phyloP scores from a whole-genome alignment of 2,329 filamentous ascomycete species.

The Fusarium sp. region DNA sequence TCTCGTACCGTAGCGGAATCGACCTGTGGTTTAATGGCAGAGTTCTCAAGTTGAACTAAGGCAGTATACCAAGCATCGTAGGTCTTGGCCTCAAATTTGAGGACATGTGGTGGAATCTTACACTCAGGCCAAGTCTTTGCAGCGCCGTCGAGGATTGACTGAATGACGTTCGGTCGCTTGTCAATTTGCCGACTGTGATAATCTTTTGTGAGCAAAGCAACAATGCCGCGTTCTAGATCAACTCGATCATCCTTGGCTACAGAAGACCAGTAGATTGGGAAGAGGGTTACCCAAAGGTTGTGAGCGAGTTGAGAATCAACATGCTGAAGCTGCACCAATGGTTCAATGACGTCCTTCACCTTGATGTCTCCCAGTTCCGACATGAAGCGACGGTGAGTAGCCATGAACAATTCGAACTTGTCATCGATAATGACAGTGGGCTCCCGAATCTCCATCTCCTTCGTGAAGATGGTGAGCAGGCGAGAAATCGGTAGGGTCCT shows the following conservation, averaged over 20 bases:
- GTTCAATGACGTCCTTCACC: conserved; percentile 87
- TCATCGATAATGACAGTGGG: conserved; percentile 80
- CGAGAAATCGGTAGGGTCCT: conserved; percentile 77
- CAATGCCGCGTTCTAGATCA: conserved; percentile 90
- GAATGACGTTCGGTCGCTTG: conserved; percentile 93
- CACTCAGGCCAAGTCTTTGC: conserved; percentile 86
- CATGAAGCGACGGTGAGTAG: conserved; percentile 83
- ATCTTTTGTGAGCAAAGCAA: conserved; percentile 91
- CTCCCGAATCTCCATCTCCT: conserved; percentile 76
- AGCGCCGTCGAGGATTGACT: conserved; percentile 88
- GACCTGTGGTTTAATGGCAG: conserved; percentile 82
- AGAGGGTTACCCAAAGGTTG: conserved; percentile 89
- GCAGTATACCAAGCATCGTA: conserved; percentile 99
- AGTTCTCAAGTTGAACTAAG: conserved; percentile 87
- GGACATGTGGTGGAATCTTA: conserved; percentile 92
- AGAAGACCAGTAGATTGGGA: conserved; percentile 93
- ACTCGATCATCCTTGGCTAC: conserved; percentile 86
- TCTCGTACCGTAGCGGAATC: conserved; percentile 88
- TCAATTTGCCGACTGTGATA: conserved; percentile 95
- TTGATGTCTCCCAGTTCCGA: conserved; percentile 85
- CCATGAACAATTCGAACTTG: conserved; percentile 81
- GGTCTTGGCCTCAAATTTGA: conserved; percentile 93
- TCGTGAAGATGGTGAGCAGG: conserved; percentile 76
- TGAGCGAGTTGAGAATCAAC: conserved; percentile 83
- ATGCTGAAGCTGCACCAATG: conserved; percentile 91